These are phyloP conservation scores for Dichomitus squalens DNA, from an alignment of 1,284 basidiomycete species.

Conservation along the genomic window DNA sequence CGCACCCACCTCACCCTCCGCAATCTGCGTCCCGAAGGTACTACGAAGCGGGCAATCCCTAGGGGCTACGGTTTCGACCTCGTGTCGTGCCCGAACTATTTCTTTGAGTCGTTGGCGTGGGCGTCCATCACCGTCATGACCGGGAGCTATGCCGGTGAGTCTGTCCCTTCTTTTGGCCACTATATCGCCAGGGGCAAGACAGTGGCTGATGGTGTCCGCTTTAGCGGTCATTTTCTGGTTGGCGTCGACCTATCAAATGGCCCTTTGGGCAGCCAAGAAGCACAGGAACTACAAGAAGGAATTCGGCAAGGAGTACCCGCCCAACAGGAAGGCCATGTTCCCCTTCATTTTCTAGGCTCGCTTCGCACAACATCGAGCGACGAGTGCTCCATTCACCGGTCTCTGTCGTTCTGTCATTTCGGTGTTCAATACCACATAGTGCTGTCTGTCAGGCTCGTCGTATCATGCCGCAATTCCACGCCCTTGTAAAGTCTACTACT, in stretches of 20 bases:
- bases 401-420: background rate
- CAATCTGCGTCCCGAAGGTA: slow-evolving; percentile 80
- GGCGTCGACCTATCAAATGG: slow-evolving; percentile 77
- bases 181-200: too few relatives aligned
- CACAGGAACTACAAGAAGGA: slow-evolving; percentile 91
- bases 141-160: slow-evolving; percentile 74
- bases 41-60: slow-evolving; percentile 83
- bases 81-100: slow-evolving; percentile 94
- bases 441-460: background rate
- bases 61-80: slow-evolving; percentile 85
- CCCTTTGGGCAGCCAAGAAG: slow-evolving; percentile 91
- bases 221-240: slow-evolving; percentile 53
- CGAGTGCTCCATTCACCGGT: background rate
- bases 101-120: slow-evolving; percentile 90
- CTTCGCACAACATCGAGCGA: background rate
- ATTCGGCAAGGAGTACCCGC: slow-evolving; percentile 87
- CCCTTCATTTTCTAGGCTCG: slow-evolving; percentile 64
- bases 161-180: background rate
- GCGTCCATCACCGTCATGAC: slow-evolving; percentile 78
- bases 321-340: slow-evolving; percentile 76
- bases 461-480: background rate
- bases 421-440: background rate
- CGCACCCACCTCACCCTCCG: slow-evolving; percentile 84
- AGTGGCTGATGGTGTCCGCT: slow-evolving; percentile 53
- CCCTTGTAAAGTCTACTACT: background rate